phyloP scores from a whole-genome alignment of 805 yeast genomes.

The Kuraishia floccosa region DNA sequence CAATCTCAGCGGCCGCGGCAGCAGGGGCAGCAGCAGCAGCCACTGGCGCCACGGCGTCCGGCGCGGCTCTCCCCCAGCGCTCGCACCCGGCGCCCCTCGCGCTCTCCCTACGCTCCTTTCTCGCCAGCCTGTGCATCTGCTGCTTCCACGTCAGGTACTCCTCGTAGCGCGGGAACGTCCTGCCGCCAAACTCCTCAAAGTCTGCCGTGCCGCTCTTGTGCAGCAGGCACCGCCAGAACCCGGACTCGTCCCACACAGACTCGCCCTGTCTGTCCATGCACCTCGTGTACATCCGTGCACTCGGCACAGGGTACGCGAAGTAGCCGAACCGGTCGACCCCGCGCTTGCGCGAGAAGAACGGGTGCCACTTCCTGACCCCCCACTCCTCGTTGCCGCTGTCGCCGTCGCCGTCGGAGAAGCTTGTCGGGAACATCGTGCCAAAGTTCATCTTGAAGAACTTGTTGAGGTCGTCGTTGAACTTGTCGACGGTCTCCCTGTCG shows the following conservation, averaged over 20 bases:
- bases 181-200: too few species aligned
- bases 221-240: constrained; percentile 89
- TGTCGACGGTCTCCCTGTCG: too few species aligned
- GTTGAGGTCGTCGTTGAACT: constrained; percentile 1
- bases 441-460: neutral
- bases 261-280: constrained; percentile 60
- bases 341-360: too few species aligned
- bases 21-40: too few species aligned
- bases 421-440: neutral
- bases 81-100: too few species aligned
- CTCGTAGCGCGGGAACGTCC: constrained; percentile 56
- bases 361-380: too few species aligned
- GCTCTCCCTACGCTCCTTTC: constrained; percentile 19
- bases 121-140: constrained; percentile 36
- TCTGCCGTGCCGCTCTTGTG: too few species aligned
- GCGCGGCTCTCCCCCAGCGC: too few species aligned
- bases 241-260: constrained; percentile 71
- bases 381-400: too few species aligned
- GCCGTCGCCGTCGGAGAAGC: neutral
- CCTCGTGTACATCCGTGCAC: constrained; percentile 41
- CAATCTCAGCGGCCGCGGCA: too few species aligned
- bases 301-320: constrained; percentile 50
- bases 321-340: too few species aligned
- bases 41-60: too few species aligned
- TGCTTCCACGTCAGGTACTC: constrained; percentile 59